Evolutionary conservation across 495 filamentous ascomycete species (phyloP).

Genomic region (Terfezia boudieri): DNA sequence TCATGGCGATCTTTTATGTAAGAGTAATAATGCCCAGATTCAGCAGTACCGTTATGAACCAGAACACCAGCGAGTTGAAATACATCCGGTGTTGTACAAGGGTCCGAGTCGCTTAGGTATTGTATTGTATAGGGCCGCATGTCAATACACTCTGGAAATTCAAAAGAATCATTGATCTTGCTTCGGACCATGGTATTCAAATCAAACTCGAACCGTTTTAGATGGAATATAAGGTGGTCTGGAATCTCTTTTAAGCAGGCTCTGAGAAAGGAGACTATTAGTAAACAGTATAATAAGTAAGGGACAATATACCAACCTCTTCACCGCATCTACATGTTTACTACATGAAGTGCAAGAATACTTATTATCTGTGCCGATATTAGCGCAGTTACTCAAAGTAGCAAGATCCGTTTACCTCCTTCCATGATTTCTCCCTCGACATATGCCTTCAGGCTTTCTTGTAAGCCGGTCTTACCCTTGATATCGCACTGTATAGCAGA

Average conservation of each 20-base stretch:
- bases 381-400: slow-evolving; percentile 11
- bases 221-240: slow-evolving; percentile 81
- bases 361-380: slow-evolving; percentile 49
- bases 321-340: slow-evolving; percentile 81
- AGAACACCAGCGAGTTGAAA: slow-evolving; percentile 87
- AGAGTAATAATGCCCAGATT: slow-evolving; percentile 94
- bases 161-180: slow-evolving; percentile 91
- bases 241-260: slow-evolving; percentile 86
- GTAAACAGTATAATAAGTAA: not conserved
- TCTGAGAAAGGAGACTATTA: slow-evolving; percentile 21
- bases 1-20: slow-evolving; percentile 61
- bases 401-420: slow-evolving; percentile 35
- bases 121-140: slow-evolving; percentile 81
- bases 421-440: slow-evolving; percentile 94
- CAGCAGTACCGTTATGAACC: slow-evolving; percentile 78
- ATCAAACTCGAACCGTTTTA: slow-evolving; percentile 95
- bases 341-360: slow-evolving; percentile 89
- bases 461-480: slow-evolving; percentile 63
- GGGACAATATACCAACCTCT: slow-evolving; percentile 29
- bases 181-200: slow-evolving; percentile 57
- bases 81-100: slow-evolving; percentile 33
- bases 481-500: slow-evolving; percentile 95
- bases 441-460: slow-evolving; percentile 79
- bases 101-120: slow-evolving; percentile 43
- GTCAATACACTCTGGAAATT: slow-evolving; percentile 65